Conservation (phyloP, 192 early-diverging fungal species). For the Coemansia sp. region DNA sequence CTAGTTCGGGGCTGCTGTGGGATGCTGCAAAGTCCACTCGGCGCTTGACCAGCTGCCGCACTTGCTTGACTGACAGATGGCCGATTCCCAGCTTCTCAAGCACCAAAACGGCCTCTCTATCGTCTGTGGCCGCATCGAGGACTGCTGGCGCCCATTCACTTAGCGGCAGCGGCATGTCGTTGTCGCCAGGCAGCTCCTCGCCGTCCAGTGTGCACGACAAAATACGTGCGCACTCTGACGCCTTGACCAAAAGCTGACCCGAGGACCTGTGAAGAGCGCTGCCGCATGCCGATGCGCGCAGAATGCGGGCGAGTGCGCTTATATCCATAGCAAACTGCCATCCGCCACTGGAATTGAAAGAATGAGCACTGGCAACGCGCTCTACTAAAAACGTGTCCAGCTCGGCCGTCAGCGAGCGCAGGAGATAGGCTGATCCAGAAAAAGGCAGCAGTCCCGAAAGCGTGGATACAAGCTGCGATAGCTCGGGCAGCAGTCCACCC, state of each 20-base stretch:
- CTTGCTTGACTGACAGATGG: slow-evolving; percentile 22
- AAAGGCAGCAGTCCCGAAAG: slow-evolving; percentile 24
- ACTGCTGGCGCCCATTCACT: slow-evolving; percentile 31
- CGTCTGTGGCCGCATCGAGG: slow-evolving; percentile 12
- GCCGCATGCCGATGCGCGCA: slow-evolving; percentile 8
- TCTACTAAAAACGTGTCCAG: slow-evolving; percentile 38
- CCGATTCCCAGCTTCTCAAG: slow-evolving; percentile 37
- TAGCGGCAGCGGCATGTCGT: slow-evolving; percentile 25
- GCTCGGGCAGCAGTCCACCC: slow-evolving; percentile 19
- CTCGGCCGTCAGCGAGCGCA: slow-evolving; percentile 27
- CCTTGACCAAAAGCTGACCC: slow-evolving; percentile 11
- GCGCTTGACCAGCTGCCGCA: slow-evolving; percentile 20
- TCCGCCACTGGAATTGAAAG: slow-evolving; percentile 25
- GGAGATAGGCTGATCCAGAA: slow-evolving; percentile 13
- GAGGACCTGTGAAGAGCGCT: neutral
- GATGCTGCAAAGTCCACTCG: slow-evolving; percentile 27
- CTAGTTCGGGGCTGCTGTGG: neutral
- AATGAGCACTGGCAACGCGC: slow-evolving; percentile 37
- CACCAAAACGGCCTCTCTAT: slow-evolving; percentile 19
- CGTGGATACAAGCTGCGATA: slow-evolving; percentile 12
- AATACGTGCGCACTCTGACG: slow-evolving; percentile 20
- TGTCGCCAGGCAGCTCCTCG: neutral
- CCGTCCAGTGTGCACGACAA: slow-evolving; percentile 21
- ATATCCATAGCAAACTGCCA: slow-evolving; percentile 35
- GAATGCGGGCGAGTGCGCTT: slow-evolving; percentile 14